Conservation (phyloP, 176 grass and related monocot genomes). For the maize (Zea mays) region Zm-B73-REFERENCE-NAM-5.0 NC_050096.1:279111501-279112000, state of each 20-base stretch:
- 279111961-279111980: too few species aligned
- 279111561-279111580: conserved; percentile 66
- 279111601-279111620: conserved; percentile 30
- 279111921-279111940: too few species aligned
- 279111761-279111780: too few species aligned
- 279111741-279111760: conserved; percentile 19
- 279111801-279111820: too few species aligned
- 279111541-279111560: conserved; percentile 76
- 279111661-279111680: conserved; percentile 61
- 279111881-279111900: too few species aligned
- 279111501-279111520: conserved; percentile 39
- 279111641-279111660: conserved; percentile 65
- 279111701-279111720: neutral
- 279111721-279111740: neutral
- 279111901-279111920: too few species aligned
- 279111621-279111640: conserved; percentile 43
- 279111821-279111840: too few species aligned
- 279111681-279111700: conserved; percentile 50
- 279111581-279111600: conserved; percentile 65
- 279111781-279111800: too few species aligned
- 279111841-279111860: too few species aligned
- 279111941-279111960: too few species aligned
- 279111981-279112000: too few species aligned
- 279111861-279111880: too few species aligned
- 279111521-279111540: conserved; percentile 66